Conservation (phyloP, 1,139 yeast genomes). For the Scheffersomyces titani region DNA sequence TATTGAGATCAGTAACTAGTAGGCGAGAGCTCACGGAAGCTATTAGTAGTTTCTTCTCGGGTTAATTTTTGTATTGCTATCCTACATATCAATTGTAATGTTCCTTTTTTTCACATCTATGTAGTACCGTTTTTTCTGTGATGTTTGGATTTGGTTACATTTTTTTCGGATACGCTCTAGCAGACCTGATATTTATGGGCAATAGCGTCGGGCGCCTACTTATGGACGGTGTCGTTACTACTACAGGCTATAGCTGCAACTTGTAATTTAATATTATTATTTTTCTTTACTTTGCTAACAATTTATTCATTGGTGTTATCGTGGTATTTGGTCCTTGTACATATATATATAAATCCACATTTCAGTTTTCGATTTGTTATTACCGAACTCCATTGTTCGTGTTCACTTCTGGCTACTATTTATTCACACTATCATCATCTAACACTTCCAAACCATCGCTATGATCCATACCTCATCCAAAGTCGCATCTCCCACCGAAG, state of each 20-base stretch:
- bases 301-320: neutral
- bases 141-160: neutral
- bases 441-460: neutral
- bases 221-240: neutral
- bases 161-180: neutral
- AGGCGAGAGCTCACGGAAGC: neutral
- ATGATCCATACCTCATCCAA: neutral
- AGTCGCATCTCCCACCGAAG: neutral
- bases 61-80: neutral
- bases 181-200: neutral
- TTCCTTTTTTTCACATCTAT: neutral
- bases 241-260: neutral
- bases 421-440: neutral
- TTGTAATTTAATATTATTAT: neutral
- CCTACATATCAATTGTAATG: neutral
- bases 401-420: neutral
- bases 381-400: neutral
- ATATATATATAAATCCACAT: neutral
- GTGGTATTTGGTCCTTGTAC: neutral
- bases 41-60: neutral
- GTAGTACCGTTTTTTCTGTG: neutral
- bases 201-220: neutral
- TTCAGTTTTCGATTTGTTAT: neutral
- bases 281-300: neutral
- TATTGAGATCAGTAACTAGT: no score